Evolutionary conservation across 2,329 filamentous ascomycete genomes (phyloP).

Genomic region (Neonectria punicea): DNA sequence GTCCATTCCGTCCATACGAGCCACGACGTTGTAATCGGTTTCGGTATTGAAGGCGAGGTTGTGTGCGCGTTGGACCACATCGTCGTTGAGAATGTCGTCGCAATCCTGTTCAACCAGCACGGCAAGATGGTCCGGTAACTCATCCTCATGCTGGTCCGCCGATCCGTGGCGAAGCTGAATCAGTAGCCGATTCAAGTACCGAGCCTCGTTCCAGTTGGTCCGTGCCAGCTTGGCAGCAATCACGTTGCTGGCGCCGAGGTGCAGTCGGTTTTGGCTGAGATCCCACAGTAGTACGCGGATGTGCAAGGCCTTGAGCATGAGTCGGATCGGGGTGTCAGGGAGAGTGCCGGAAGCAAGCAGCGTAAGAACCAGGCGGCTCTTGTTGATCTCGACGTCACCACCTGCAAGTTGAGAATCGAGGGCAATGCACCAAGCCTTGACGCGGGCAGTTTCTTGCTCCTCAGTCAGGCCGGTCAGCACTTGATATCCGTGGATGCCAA

Average conservation of each 20-base stretch:
- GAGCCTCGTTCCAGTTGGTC: constrained; percentile 84
- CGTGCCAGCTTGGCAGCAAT: constrained; percentile 79
- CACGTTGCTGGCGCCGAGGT: constrained; percentile 72
- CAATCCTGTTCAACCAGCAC: constrained; percentile 81
- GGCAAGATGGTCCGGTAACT: constrained; percentile 79
- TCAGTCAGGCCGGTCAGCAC: constrained; percentile 81
- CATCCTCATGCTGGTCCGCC: constrained; percentile 62
- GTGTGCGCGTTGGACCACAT: constrained; percentile 84
- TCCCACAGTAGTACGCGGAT: constrained; percentile 91
- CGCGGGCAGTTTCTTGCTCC: constrained; percentile 85
- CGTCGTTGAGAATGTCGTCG: constrained; percentile 81
- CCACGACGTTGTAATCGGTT: constrained; percentile 72
- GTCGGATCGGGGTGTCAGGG: constrained; percentile 80
- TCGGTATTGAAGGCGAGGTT: constrained; percentile 90
- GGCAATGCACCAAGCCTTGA: constrained; percentile 94
- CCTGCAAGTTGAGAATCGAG: constrained; percentile 93
- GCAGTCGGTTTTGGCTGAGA: constrained; percentile 71
- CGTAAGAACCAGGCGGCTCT: constrained; percentile 84
- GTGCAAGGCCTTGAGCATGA: constrained; percentile 94
- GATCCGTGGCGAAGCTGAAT: constrained; percentile 53
- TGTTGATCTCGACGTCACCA: constrained; percentile 89
- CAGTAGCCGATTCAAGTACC: constrained; percentile 67
- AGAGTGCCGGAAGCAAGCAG: constrained; percentile 89
- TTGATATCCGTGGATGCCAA: constrained; percentile 82
- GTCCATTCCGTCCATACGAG: constrained; percentile 79